Percentiles rank a stretch among this genome's conserved stretches.
Evolutionary conservation across 2,329 filamentous ascomycete species (phyloP).

Genomic region (Massarina eburnea): DNA sequence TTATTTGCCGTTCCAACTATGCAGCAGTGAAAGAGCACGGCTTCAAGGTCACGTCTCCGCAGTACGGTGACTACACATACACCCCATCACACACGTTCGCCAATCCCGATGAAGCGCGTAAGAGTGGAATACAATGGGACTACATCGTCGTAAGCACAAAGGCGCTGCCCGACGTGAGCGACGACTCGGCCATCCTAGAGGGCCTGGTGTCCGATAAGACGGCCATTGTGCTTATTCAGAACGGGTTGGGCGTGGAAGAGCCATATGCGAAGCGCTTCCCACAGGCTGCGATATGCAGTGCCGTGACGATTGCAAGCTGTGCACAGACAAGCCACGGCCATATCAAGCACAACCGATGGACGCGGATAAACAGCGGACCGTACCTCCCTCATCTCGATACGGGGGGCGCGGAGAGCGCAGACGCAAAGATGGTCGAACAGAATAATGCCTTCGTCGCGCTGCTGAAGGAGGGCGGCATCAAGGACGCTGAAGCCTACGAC

Average conservation of each 20-base stretch:
- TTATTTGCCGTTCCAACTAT: slow-evolving; percentile 76
- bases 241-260: slow-evolving; percentile 69
- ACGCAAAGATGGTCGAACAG: slow-evolving; percentile 42
- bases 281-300: slow-evolving; percentile 61
- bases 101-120: slow-evolving; percentile 59
- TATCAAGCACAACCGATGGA: slow-evolving; percentile 73
- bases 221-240: slow-evolving; percentile 68
- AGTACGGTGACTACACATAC: slow-evolving; percentile 69
- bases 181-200: slow-evolving; percentile 62
- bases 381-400: slow-evolving; percentile 57
- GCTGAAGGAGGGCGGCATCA: slow-evolving; percentile 63
- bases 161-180: slow-evolving; percentile 66
- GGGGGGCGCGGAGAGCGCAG: slow-evolving; percentile 23
- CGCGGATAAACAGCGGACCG: slow-evolving; percentile 68
- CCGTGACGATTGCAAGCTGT: slow-evolving; percentile 69
- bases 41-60: slow-evolving; percentile 65
- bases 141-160: slow-evolving; percentile 72
- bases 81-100: slow-evolving; percentile 63
- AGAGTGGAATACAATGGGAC: slow-evolving; percentile 56
- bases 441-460: slow-evolving; percentile 57
- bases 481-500: slow-evolving; percentile 65
- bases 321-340: slow-evolving; percentile 65
- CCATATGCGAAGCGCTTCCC: slow-evolving; percentile 67
- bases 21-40: slow-evolving; percentile 61
- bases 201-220: slow-evolving; percentile 58